phyloP scores from a whole-genome alignment of 371 early-diverging fungal genomes.

The Apophysomyces variabilis region DNA sequence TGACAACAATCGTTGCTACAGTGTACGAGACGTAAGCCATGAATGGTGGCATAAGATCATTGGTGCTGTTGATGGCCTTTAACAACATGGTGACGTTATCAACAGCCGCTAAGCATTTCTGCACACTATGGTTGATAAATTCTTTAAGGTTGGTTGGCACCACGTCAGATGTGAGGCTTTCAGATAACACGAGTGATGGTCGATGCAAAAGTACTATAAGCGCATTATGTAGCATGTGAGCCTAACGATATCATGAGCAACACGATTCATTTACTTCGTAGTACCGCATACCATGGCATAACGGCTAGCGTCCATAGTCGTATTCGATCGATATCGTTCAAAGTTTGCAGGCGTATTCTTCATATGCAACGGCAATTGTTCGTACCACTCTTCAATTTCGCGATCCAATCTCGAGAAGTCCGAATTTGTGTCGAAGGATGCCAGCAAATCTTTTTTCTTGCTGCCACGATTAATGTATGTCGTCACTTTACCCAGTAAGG shows the following conservation, averaged over 20 bases:
- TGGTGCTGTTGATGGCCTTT: slow-evolving; percentile 35
- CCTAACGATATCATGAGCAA: neutral
- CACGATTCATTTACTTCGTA: neutral
- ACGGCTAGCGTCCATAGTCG: slow-evolving; percentile 23
- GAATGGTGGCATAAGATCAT: slow-evolving; percentile 49
- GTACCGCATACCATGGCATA: slow-evolving; percentile 25
- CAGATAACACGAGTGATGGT: slow-evolving; percentile 38
- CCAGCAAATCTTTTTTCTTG: slow-evolving; percentile 32
- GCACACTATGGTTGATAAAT: slow-evolving; percentile 45
- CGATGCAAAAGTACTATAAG: slow-evolving; percentile 57
- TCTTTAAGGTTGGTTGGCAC: slow-evolving; percentile 43
- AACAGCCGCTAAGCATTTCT: slow-evolving; percentile 54
- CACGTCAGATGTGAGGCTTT: slow-evolving; percentile 27
- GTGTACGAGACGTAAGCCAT: slow-evolving; percentile 61
- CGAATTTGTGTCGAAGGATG: slow-evolving; percentile 44
- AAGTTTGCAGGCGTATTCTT: slow-evolving; percentile 49
- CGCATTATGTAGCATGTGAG: slow-evolving; percentile 57
- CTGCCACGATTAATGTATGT: slow-evolving; percentile 54
- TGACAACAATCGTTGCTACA: slow-evolving; percentile 61
- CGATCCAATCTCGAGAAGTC: slow-evolving; percentile 51
- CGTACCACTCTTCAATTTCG: slow-evolving; percentile 49
- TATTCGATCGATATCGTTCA: slow-evolving; percentile 15
- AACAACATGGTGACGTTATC: slow-evolving; percentile 54
- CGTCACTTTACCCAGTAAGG: slow-evolving; percentile 52
- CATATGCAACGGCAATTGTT: slow-evolving; percentile 44